Percentiles rank a stretch among this genome's conserved stretches.
These are phyloP conservation scores for Leishmania tropica DNA, from an alignment of 208 protist species.

Conservation along the genomic window DNA sequence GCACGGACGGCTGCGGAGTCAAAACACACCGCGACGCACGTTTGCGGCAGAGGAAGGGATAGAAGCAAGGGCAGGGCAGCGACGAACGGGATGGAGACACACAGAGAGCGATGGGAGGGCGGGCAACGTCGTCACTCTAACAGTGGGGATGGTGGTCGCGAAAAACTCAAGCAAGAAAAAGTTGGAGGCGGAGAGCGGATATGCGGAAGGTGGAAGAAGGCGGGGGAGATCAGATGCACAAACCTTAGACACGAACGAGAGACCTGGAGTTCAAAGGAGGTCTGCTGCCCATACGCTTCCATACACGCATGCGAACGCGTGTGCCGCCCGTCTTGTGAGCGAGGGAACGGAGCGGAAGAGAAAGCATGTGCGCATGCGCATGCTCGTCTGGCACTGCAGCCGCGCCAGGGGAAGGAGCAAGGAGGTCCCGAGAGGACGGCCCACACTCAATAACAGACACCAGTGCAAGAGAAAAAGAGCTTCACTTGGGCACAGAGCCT, in stretches of 20 bases:
- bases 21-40: background rate
- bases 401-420: background rate
- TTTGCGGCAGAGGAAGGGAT: background rate
- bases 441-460: background rate
- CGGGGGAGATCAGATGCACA: background rate
- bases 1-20: background rate
- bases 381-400: background rate
- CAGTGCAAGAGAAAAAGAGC: background rate
- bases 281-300: background rate
- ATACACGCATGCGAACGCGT: background rate
- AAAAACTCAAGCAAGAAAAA: background rate
- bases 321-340: background rate
- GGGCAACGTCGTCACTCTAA: background rate
- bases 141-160: background rate
- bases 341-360: background rate
- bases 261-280: background rate
- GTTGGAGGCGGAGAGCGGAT: background rate
- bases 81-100: background rate
- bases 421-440: background rate
- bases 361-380: background rate
- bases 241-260: background rate
- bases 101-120: background rate
- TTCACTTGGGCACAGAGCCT: background rate
- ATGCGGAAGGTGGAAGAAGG: background rate
- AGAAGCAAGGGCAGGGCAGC: constrained; percentile 7